These are phyloP conservation scores for Trichocladium antarcticum DNA, from an alignment of 495 filamentous ascomycete genomes.

Conservation along the genomic window DNA sequence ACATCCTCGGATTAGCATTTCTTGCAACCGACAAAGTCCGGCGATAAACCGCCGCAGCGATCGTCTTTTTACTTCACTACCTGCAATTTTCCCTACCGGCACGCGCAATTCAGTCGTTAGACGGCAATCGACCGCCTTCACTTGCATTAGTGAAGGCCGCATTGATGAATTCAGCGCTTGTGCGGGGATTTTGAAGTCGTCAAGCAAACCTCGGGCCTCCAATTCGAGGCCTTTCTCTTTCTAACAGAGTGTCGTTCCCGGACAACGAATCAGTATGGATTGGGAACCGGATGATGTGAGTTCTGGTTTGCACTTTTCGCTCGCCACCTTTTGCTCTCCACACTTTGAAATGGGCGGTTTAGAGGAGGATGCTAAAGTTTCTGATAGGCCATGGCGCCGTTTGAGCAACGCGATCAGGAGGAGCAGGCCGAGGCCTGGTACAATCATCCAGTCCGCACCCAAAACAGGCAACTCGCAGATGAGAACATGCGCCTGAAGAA, in stretches of 20 bases:
- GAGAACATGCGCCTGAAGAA: slow-evolving; percentile 32
- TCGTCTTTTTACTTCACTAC: neutral
- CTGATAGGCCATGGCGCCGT: slow-evolving; percentile 14
- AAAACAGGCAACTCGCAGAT: slow-evolving; percentile 24
- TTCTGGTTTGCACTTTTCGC: neutral
- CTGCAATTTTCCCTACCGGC: neutral
- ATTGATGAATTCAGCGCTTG: neutral
- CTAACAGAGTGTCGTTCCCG: neutral
- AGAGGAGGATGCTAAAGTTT: neutral
- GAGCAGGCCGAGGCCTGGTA: slow-evolving; percentile 33
- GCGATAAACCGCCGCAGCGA: neutral
- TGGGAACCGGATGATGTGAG: neutral
- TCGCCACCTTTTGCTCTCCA: neutral
- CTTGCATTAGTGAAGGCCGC: neutral
- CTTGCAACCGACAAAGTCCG: neutral
- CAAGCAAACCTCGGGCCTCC: neutral
- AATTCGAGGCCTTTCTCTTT: neutral
- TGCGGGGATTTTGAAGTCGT: neutral
- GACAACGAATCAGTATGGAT: neutral
- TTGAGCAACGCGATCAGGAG: slow-evolving; percentile 34
- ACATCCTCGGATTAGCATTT: neutral
- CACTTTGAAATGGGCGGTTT: no score
- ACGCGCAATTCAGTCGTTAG: neutral
- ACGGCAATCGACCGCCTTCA: neutral
- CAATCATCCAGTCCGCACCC: slow-evolving; percentile 29